Evolutionary conservation across 441 rosid species (phyloP), one percentile per base, ranked within the genome.

Genomic region (Populus hybrid): DNA sequence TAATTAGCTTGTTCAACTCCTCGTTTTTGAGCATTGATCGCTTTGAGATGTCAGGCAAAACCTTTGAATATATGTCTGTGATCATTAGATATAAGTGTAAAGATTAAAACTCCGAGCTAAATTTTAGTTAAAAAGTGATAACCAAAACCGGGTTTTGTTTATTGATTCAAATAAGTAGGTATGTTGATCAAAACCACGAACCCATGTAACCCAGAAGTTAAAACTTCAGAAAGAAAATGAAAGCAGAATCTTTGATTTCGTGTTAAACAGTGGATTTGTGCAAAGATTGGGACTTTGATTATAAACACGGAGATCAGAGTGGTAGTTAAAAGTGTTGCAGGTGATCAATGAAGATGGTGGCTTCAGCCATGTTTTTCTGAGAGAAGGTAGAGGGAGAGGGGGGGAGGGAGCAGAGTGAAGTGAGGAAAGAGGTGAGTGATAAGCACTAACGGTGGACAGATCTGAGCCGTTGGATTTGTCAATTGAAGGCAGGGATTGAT

Each of bases 11-110:
- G 68, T 85, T 77, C 73, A 89, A 82, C 73, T 88, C 93, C 75
- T 86, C 90, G 71, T 86, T 88, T 63, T 82, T 79, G 35, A 85
- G 89, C 90, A 90, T 82, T 80, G 91, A 82, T 83, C 87, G 86
- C 84, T 83, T 83, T 73, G 90, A 81, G 35, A 85, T 77, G 76
- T 88, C 89, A 26, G 90, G 85, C 80, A 88, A 78, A 88, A 88
- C 86, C 87, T 86, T 88, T 46, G 89, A 78, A 83, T 80, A 81
- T 21, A 81, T 80, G 70, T 88, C 86, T 32, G 87, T 82, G 88
- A 87, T 88, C 92, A 86, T 88, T 71, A 76, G 69, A 73, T 59
- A 65, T 21, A 21, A 42, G 10, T 3, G 28, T 53, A 82, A 84
- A 77, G 64, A 59, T n/a, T 57, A 46, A 78, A 84, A 72, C 80